Evolutionary conservation across 1,139 yeast species (phyloP), one percentile per base, ranked within the genome.

Genomic region (Sugiyamaella neomexicana): DNA sequence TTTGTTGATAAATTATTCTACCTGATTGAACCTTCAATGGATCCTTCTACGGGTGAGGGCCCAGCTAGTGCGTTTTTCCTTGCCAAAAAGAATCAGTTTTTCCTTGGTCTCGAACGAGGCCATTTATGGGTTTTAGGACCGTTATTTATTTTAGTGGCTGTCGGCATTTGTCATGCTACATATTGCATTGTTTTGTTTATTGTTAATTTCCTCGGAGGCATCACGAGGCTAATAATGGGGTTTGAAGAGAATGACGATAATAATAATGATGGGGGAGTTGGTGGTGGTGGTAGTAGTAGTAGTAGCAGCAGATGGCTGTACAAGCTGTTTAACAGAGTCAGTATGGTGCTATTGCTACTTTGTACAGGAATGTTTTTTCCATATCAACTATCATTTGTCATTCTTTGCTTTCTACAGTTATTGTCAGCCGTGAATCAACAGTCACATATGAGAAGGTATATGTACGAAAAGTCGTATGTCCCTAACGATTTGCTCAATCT

Each of bases 61-160:
- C 62, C 62, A 7, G 56, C 61, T 3, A 62, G 58, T 32, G 57
- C 58, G 13, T 63, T 64, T 40, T 55, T 61, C 13, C 57, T 55
- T 29, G 55, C 64, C 9, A 53, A 59, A 31, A 58, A 72, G 13
- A 68, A 68, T 49, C 68, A 66, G 16, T 84, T 80, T 63, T 86
- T 80, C 62, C 70, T 89, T 52, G 96, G 96, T 0, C 70, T 86
- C 7, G 83, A 83, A 57, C 89, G 84, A 54, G 66, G 71, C 9
- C 75, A 77, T 41, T 65, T 84, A 40, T 79, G 83, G 75, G 73
- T 82, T 56, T 67, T 85, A 41, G 90, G 89, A 0, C 79, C 86
- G 1, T 45, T 85, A 1, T 79, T 85, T 58, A 72, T 80, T 46
- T 54, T 78, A 10, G 74, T 85, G 56, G 77, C 89, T 0, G 68